A percentile compares a stretch with the other conserved stretches of the same genome.
Conservation (phyloP, 306 rosid genomes). For the Abrus precatorius region DNA sequence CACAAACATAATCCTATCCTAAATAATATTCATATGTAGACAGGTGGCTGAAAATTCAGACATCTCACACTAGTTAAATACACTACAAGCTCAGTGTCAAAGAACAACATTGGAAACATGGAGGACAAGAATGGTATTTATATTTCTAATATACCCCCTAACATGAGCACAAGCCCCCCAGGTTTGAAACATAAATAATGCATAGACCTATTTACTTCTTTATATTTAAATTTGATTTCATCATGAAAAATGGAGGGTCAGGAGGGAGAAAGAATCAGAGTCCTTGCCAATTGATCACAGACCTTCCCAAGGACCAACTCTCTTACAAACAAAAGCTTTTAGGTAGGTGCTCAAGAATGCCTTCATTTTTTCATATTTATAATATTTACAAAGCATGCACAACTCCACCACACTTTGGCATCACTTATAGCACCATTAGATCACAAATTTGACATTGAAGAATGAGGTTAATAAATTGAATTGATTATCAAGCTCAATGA, state of each 20-base stretch:
- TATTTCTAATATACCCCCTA: not conserved
- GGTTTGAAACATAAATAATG: not conserved
- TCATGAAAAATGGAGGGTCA: not conserved
- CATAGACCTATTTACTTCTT: not conserved
- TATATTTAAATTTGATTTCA: not conserved
- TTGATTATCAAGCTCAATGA: too few species aligned
- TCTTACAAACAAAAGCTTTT: not conserved
- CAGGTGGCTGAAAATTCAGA: not conserved
- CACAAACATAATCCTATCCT: slow-evolving; percentile 19
- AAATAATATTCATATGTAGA: slow-evolving; percentile 5
- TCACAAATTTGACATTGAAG: too few species aligned
- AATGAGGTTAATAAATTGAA: too few species aligned
- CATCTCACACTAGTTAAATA: not conserved
- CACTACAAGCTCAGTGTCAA: not conserved
- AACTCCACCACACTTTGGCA: too few species aligned
- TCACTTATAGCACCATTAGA: too few species aligned
- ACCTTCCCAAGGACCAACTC: not conserved
- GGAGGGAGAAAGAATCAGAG: too few species aligned
- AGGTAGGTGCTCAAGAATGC: too few species aligned
- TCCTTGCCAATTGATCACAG: not conserved
- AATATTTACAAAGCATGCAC: too few species aligned
- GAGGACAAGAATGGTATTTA: not conserved
- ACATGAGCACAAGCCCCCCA: not conserved
- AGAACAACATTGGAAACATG: not conserved
- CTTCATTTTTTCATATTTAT: too few species aligned